These are phyloP conservation scores for Aspergillus kassunensis DNA, from an alignment of 495 filamentous ascomycete genomes.

Conservation along the genomic window DNA sequence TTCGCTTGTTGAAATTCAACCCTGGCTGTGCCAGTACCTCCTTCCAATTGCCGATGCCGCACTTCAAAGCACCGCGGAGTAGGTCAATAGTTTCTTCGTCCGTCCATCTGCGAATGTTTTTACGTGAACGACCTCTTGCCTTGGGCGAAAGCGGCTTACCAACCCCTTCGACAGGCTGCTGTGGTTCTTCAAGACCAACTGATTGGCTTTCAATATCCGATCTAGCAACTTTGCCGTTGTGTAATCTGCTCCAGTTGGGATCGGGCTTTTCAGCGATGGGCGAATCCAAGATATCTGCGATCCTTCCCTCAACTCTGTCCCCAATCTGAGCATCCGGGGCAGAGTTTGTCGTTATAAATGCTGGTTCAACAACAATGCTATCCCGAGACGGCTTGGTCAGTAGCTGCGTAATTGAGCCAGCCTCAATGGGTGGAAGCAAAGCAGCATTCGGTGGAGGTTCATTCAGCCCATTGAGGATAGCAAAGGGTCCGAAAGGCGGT, in stretches of 20 bases:
- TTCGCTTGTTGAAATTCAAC: constrained; percentile 70
- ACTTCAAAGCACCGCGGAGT: constrained; percentile 70
- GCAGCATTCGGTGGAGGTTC: constrained; percentile 72
- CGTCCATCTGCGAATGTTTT: constrained; percentile 64
- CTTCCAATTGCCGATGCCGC: constrained; percentile 87
- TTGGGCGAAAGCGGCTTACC: constrained; percentile 37
- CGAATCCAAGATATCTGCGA: constrained; percentile 36
- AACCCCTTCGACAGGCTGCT: constrained; percentile 17
- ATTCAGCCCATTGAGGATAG: constrained; percentile 71
- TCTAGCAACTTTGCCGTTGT: constrained; percentile 5
- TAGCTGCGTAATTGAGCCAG: constrained; percentile 43
- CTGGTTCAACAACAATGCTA: constrained; percentile 23
- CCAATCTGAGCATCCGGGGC: constrained; percentile 23
- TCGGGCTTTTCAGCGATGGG: constrained; percentile 26
- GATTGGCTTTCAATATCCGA: neutral
- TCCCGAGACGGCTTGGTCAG: constrained; percentile 35
- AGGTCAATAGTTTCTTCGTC: constrained; percentile 79
- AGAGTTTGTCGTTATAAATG: constrained; percentile 18
- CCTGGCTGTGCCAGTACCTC: constrained; percentile 72
- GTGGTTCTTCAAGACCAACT: neutral
- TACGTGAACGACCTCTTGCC: constrained; percentile 41
- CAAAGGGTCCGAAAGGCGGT: constrained; percentile 48
- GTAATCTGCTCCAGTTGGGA: constrained; percentile 6
- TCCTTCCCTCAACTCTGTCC: constrained; percentile 35
- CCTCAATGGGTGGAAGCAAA: constrained; percentile 68